phyloP scores from a whole-genome alignment of 306 rosid genomes.

The Cucurbita ficifolia region DNA sequence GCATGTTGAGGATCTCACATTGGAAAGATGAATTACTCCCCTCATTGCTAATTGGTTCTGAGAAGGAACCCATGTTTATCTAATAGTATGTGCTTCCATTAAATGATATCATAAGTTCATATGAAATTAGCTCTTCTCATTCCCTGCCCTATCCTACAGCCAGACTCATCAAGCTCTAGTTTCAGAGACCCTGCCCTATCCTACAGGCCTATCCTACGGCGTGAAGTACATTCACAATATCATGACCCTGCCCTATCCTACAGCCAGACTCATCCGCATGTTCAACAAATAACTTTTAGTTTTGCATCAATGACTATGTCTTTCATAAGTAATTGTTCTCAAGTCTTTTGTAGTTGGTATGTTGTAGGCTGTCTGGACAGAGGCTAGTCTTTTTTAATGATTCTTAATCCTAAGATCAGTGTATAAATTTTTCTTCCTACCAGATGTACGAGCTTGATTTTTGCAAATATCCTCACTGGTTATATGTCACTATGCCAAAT shows the following conservation, averaged over 20 bases:
- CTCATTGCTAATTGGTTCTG: too few species aligned
- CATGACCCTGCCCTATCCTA: not conserved
- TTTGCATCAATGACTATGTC: not conserved
- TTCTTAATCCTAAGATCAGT: not conserved
- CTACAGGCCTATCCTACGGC: too few species aligned
- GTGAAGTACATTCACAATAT: not conserved
- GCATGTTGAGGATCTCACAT: too few species aligned
- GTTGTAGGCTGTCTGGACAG: not conserved
- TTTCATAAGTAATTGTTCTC: not conserved
- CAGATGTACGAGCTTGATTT: not conserved
- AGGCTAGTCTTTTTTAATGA: not conserved
- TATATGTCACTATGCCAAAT: not conserved
- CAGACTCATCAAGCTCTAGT: too few species aligned
- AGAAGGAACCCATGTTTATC: too few species aligned
- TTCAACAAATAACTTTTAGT: not conserved
- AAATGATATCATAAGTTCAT: not conserved
- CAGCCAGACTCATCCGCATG: not conserved
- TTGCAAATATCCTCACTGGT: not conserved
- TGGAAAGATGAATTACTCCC: too few species aligned
- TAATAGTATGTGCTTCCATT: not conserved
- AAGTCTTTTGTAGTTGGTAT: not conserved
- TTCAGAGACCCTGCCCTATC: not conserved
- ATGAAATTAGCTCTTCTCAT: not conserved
- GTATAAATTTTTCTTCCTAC: not conserved
- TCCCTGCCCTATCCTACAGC: not conserved